Base-by-base conservation (phyloP, 2,329 filamentous ascomycete species). In the Alternaria sp. region DNA sequence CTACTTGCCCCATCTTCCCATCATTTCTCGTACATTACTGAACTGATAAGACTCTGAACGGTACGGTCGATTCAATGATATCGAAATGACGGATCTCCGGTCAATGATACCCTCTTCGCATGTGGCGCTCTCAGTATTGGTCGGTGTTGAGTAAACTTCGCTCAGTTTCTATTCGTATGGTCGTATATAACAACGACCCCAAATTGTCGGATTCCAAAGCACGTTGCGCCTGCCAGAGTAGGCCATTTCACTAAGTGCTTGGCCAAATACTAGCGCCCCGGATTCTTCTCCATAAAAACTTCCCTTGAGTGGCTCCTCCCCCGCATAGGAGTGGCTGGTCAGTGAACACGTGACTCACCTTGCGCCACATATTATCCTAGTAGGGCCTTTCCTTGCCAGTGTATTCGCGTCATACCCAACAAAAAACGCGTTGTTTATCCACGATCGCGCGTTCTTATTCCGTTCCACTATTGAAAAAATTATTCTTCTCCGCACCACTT, bases 291-390 rank as follows among this genome's bases (percentile, higher is more conserved):
- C 26, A 11, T 14, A 11, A 21, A 14, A 23, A 36, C 21, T 50
- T 17, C 34, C 17, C 31, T 26, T 6, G 11, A 24, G 33, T 49
- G 14, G 24, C 28, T 23, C 44, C 28, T 29, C 34, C n/a, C 23
- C 44, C 44, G 31, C 44, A 8, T 24, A 24, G 29, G 31, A 34
- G 13, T 2, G 29, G 8, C 31, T 23, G 23, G 17, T 23, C 29
- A n/a, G 44, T 48, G 21, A 48, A 48, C 31, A 48, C 31, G 21
- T n/a, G 44, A 48, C 36, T 48, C 44, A 48, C 44, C 31, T 34
- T 36, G 5, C 4, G 44, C 31, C 7, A 29, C 21, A 48, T 21
- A 24, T 23, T 36, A 11, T 48, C 21, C 44, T 3, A 29, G 14
- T 36, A 23, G 21, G 23, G 21, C 14, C 44, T 7, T 34, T 24